Evolutionary conservation across 768 basidiomycete species (phyloP).

Genomic region (Boletus reticulatus): DNA sequence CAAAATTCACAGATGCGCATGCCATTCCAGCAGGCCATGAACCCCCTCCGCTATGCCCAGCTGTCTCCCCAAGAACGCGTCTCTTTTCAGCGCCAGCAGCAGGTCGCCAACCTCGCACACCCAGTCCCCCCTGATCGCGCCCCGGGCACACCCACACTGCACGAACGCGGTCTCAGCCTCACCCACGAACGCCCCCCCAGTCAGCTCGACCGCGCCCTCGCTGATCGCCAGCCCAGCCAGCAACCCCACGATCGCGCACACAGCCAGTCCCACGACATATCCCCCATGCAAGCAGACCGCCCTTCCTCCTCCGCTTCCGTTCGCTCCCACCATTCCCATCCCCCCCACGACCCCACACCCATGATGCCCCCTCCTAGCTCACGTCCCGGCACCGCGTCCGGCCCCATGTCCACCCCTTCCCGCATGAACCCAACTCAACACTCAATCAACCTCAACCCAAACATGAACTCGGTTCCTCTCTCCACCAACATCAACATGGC

Average conservation of each 20-base stretch:
- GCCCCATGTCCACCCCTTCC: constrained; percentile 8
- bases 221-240: constrained; percentile 21
- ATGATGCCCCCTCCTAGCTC: constrained; percentile 27
- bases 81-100: constrained; percentile 30
- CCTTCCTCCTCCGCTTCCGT: constrained; percentile 28
- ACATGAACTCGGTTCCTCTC: constrained; percentile 14
- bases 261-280: constrained; percentile 24
- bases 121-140: constrained; percentile 14
- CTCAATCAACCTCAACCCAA: constrained; percentile 20
- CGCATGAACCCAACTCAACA: constrained; percentile 27
- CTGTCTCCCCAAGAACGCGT: constrained; percentile 29
- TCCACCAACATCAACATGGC: constrained; percentile 10
- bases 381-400: constrained; percentile 27
- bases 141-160: constrained; percentile 17
- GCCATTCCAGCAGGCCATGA: constrained; percentile 12
- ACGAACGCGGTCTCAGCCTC: constrained; percentile 19
- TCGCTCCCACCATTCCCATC: constrained; percentile 29
- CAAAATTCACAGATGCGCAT: constrained; percentile 25
- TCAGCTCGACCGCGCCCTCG: constrained; percentile 20
- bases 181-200: constrained; percentile 24
- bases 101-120: constrained; percentile 9
- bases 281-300: constrained; percentile 16
- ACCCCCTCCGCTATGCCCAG: constrained; percentile 27
- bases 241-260: constrained; percentile 21
- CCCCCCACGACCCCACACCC: constrained; percentile 13